Base-by-base conservation (phyloP, 805 yeast species). In the Saccharomycodes ludwigii region DNA sequence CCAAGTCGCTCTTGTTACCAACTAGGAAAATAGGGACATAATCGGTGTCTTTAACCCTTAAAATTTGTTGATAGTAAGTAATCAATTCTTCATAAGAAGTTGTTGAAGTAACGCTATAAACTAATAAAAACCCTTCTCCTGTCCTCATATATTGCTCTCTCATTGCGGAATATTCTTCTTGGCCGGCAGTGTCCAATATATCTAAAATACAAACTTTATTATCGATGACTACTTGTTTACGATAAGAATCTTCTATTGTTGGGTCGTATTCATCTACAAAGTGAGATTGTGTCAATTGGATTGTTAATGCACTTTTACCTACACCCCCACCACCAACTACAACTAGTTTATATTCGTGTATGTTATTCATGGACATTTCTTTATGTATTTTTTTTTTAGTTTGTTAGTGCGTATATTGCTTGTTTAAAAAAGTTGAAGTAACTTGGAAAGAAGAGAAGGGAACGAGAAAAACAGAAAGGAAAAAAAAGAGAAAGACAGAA, bases 271-370 rank as follows among this genome's bases (percentile, higher is more conserved):
- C 98, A 55, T 86, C 95, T 20, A 88, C 94, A 51, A 91, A 91
- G 48, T 86, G 95, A 21, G 85, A 73, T 56, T 88, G 97, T 34
- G 91, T 85, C 49, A 91, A 68, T 57, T 91, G 94, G 42, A 91
- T 91, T 18, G 98, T 91, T 40, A 91, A 63, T 5, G 98, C 97
- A 16, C 94, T 79, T 57, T 91, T 91, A 60, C 98, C 98, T 34
- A 91, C 98, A 59, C 95, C 96, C 52, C 97, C 97, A 24, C 96
- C 96, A 35, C 97, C 98, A 35, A 88, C 95, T 27, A 88, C 96
- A 4, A 91, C 98, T 37, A 91, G 61, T 53, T 93, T 85, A 55
- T 76, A 88, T 57, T 86, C 95, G 56, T 79, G 69, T 35, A 71
- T 65, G 28, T 54, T 58, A 26, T 47, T 51, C n/a, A n/a, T n/a